phyloP scores from a whole-genome alignment of 1,139 yeast genomes.

The Zhuliangozyma blackwelliae region DNA sequence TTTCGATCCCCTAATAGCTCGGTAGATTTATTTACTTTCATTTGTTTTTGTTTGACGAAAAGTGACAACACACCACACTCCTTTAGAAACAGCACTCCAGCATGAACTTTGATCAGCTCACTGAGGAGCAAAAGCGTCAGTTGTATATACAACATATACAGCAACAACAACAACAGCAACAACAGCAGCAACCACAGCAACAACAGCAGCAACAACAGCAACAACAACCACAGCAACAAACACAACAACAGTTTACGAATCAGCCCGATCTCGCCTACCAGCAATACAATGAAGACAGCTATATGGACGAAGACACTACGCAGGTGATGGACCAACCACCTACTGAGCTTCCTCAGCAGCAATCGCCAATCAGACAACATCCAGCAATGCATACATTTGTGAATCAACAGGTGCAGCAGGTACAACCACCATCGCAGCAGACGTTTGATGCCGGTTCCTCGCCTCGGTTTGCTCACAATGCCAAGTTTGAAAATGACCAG shows the following conservation, averaged over 20 bases:
- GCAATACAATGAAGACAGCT: constrained; percentile 24
- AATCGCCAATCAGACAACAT: constrained; percentile 17
- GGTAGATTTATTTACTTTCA: too few relatives aligned
- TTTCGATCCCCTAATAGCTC: too few relatives aligned
- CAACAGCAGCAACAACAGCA: constrained; percentile 9
- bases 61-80: too few relatives aligned
- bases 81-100: not conserved
- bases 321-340: constrained; percentile 18
- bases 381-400: constrained; percentile 9
- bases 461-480: constrained; percentile 10
- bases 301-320: constrained; percentile 41
- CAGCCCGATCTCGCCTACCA: constrained; percentile 4
- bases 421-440: constrained; percentile 1
- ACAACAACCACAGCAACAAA: constrained; percentile 8
- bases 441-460: constrained; percentile 6
- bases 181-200: constrained; percentile 12
- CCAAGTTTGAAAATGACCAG: constrained; percentile 12
- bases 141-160: constrained; percentile 21
- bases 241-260: constrained; percentile 4
- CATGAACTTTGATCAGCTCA: constrained; percentile 30
- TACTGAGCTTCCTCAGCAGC: constrained; percentile 4
- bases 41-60: not conserved
- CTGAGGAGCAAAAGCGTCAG: constrained; percentile 34
- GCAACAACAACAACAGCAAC: constrained; percentile 11
- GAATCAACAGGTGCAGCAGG: not conserved